Conservation (phyloP, 2,329 filamentous ascomycete genomes). For the Colletotrichum sp. region DNA sequence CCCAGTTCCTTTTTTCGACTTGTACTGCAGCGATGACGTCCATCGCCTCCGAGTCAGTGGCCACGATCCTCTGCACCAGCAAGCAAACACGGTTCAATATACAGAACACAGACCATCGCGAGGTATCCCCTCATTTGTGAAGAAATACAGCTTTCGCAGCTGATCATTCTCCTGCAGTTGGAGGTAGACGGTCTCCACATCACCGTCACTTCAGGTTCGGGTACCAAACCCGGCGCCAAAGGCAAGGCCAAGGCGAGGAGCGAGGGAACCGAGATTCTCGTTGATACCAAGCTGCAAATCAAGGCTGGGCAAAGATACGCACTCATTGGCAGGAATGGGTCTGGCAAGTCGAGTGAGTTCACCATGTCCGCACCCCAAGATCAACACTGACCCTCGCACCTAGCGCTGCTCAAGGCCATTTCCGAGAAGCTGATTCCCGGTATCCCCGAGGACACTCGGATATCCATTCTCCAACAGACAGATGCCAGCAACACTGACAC, state of each 20-base stretch:
- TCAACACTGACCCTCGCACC: background rate
- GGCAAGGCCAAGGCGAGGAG: conserved; percentile 50
- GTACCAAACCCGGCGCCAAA: conserved; percentile 50
- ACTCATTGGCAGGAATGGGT: conserved; percentile 79
- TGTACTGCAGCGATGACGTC: conserved; percentile 43
- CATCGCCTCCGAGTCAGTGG: conserved; percentile 53
- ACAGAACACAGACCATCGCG: conserved; percentile 57
- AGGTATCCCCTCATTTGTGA: conserved; percentile 44
- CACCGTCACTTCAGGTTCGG: conserved; percentile 59
- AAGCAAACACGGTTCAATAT: conserved; percentile 73
- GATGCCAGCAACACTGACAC: conserved; percentile 37
- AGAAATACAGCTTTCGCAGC: background rate
- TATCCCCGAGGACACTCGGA: conserved; percentile 67
- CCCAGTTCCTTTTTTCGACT: background rate
- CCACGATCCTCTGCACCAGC: conserved; percentile 65
- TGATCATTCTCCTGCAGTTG: conserved; percentile 46
- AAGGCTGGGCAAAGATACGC: conserved; percentile 79
- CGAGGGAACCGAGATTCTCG: conserved; percentile 69
- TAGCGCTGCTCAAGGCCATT: conserved; percentile 75
- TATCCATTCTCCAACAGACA: conserved; percentile 75
- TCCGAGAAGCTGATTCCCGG: conserved; percentile 81
- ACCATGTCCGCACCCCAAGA: conserved; percentile 22
- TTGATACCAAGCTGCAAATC: conserved; percentile 71
- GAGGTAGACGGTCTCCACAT: conserved; percentile 78
- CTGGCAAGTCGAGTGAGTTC: conserved; percentile 75